Percentiles rank a stretch among this genome's conserved stretches.
Conservation (phyloP, 2,329 filamentous ascomycete genomes). For the Clonostachys byssicola region DNA sequence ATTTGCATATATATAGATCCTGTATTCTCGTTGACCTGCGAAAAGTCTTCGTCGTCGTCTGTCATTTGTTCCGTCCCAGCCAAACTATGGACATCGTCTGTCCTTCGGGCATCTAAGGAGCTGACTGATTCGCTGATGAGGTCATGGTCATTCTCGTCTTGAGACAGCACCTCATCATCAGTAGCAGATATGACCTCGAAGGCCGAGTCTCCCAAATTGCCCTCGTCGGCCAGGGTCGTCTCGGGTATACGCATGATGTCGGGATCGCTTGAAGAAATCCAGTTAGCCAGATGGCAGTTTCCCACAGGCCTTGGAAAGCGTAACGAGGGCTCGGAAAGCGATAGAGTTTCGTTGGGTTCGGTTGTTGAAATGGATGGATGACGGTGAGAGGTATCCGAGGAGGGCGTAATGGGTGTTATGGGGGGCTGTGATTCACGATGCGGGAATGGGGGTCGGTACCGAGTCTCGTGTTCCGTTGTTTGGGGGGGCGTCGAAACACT, state of each 20-base stretch:
- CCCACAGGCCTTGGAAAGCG: constrained; percentile 54
- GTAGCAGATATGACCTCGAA: constrained; percentile 51
- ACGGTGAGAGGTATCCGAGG: not conserved
- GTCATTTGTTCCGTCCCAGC: constrained; percentile 38
- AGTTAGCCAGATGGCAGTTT: constrained; percentile 51
- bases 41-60: constrained; percentile 21
- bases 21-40: not conserved
- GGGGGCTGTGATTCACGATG: constrained; percentile 1
- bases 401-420: no score
- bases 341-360: not conserved
- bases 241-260: constrained; percentile 48
- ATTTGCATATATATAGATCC: not conserved
- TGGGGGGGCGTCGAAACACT: constrained; percentile 17
- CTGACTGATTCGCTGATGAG: constrained; percentile 44
- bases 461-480: constrained; percentile 2
- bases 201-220: constrained; percentile 49
- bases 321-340: constrained; percentile 42
- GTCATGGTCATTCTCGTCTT: constrained; percentile 35
- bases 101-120: constrained; percentile 41
- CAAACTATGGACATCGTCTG: constrained; percentile 49
- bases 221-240: constrained; percentile 25
- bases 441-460: not conserved
- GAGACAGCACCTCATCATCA: constrained; percentile 2
- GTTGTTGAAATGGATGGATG: not conserved
- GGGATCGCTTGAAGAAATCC: constrained; percentile 53